A percentile compares a stretch with the other conserved stretches of the same genome.
Evolutionary conservation across 1,139 yeast species (phyloP).

Genomic region (Spathaspora sp.): DNA sequence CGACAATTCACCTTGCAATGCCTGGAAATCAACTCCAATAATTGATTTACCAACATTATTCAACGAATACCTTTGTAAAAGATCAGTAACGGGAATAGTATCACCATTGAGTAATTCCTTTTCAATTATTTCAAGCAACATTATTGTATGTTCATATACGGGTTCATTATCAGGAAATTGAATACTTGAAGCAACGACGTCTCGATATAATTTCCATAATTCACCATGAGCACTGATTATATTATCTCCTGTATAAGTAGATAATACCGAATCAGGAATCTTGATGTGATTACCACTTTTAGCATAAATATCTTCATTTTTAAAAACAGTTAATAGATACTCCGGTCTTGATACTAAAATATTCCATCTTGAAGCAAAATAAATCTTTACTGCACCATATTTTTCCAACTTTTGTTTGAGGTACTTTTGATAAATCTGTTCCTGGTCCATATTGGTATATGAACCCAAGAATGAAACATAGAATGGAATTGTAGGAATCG

Average conservation of each 20-base stretch:
- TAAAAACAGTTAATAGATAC: slow-evolving; percentile 45
- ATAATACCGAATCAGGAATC: slow-evolving; percentile 55
- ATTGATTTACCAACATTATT: slow-evolving; percentile 53
- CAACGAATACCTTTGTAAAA: slow-evolving; percentile 47
- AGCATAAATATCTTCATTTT: slow-evolving; percentile 49
- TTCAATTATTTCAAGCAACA: slow-evolving; percentile 19
- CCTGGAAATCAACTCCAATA: slow-evolving; percentile 48
- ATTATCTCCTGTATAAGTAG: slow-evolving; percentile 62
- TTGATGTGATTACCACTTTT: slow-evolving; percentile 64
- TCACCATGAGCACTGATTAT: slow-evolving; percentile 60
- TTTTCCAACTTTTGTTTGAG: slow-evolving; percentile 40
- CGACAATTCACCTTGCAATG: slow-evolving; percentile 23
- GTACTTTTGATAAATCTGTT: slow-evolving; percentile 43
- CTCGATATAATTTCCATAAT: slow-evolving; percentile 52
- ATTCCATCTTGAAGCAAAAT: slow-evolving; percentile 66
- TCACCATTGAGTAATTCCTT: slow-evolving; percentile 8
- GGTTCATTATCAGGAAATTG: slow-evolving; percentile 48
- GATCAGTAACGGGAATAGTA: slow-evolving; percentile 32
- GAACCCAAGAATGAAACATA: slow-evolving; percentile 55
- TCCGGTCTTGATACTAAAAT: slow-evolving; percentile 53
- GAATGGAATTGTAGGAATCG: slow-evolving; percentile 62
- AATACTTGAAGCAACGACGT: slow-evolving; percentile 45
- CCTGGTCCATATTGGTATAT: slow-evolving; percentile 48
- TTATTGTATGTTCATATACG: slow-evolving; percentile 32
- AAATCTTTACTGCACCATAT: slow-evolving; percentile 60